A percentile compares a stretch with the other conserved stretches of the same genome.
phyloP scores from a whole-genome alignment of 768 basidiomycete genomes.

The Steccherinum ochraceum region DNA sequence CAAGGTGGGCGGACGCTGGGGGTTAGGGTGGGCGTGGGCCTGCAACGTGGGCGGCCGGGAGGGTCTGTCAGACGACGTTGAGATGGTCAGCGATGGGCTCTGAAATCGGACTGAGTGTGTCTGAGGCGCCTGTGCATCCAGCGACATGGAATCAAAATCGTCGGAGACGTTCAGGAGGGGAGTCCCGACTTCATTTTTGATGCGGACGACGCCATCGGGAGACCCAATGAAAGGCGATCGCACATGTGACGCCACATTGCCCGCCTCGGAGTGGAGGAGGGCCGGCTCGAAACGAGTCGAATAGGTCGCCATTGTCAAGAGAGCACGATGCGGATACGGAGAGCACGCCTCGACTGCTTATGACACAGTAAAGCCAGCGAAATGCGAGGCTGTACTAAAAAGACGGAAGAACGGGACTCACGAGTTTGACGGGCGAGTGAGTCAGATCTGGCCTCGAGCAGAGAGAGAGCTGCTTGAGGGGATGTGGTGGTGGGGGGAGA shows the following conservation, averaged over 20 bases:
- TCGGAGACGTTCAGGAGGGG: slow-evolving; percentile 10
- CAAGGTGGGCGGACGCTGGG: slow-evolving; percentile 21
- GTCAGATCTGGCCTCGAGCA: slow-evolving; percentile 13
- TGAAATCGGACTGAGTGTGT: slow-evolving; percentile 12
- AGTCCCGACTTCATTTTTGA: slow-evolving; percentile 12
- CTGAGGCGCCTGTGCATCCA: slow-evolving; percentile 13
- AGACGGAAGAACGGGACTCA: slow-evolving; percentile 7
- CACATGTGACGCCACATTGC: slow-evolving; percentile 3
- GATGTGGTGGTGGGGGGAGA: slow-evolving; percentile 11
- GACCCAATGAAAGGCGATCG: slow-evolving; percentile 5
- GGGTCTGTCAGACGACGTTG: slow-evolving; percentile 22
- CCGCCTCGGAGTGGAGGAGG: not conserved
- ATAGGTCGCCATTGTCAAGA: slow-evolving; percentile 7
- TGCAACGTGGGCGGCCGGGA: slow-evolving; percentile 13
- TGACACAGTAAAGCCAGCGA: slow-evolving; percentile 6
- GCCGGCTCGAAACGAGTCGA: not conserved
- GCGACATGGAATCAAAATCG: slow-evolving; percentile 5
- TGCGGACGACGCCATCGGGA: not conserved
- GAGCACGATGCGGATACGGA: not conserved
- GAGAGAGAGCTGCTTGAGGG: slow-evolving; percentile 12
- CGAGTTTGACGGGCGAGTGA: slow-evolving; percentile 5
- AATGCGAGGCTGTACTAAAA: not conserved
- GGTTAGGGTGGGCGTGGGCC: slow-evolving; percentile 8
- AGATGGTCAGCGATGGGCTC: slow-evolving; percentile 20
- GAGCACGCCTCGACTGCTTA: not conserved